These are phyloP conservation scores for Tetrahymena malaccensis DNA, from an alignment of 73 alveolate species.

Conservation along the genomic window DNA sequence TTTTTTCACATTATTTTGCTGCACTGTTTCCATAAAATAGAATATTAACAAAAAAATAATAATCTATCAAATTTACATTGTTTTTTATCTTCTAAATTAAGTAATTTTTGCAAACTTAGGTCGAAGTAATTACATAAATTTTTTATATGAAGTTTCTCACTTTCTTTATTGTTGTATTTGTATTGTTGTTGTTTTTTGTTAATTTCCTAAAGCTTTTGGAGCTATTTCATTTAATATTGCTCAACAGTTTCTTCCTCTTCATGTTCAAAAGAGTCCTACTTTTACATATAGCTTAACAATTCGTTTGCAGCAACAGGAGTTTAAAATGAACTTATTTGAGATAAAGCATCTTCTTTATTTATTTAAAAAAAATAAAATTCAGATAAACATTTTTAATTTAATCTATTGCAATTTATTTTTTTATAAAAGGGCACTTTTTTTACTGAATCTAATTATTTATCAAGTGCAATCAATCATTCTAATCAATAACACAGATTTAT, in stretches of 20 bases:
- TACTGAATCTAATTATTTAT: not conserved
- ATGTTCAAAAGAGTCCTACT: not conserved
- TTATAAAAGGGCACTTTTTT: not conserved
- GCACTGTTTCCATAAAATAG: not conserved
- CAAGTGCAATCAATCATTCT: no score
- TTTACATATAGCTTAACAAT: not conserved
- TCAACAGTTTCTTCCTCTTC: not conserved
- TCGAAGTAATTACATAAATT: not conserved
- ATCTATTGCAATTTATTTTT: no score
- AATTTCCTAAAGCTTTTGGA: not conserved
- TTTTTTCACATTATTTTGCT: not conserved
- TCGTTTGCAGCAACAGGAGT: not conserved
- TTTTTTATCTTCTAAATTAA: not conserved
- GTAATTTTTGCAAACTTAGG: not conserved
- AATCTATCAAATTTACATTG: not conserved
- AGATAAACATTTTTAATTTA: no score
- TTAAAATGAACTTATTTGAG: not conserved
- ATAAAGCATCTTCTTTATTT: not conserved
- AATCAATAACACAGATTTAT: no score
- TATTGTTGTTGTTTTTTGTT: not conserved
- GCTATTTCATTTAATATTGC: not conserved
- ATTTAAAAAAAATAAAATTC: no score
- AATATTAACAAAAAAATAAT: not conserved
- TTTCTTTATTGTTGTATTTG: not conserved
- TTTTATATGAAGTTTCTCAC: not conserved